A percentile compares a stretch with the other conserved stretches of the same genome.
These are phyloP conservation scores for Nemophila menziesii DNA, from an alignment of 257 asterid genomes.

Conservation along the genomic window DNA sequence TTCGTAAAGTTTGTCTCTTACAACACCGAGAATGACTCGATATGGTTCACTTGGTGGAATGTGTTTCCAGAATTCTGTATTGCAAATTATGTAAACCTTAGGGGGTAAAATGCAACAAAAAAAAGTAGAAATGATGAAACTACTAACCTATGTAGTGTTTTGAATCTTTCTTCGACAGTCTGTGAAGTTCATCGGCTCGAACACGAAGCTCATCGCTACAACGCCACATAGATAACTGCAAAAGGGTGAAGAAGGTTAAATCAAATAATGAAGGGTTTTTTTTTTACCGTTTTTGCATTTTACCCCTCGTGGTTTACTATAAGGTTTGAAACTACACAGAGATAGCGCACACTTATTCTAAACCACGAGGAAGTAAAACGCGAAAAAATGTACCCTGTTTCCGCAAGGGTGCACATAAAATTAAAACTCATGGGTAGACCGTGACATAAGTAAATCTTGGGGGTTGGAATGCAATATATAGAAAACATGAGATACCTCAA, in stretches of 20 bases:
- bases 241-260: slow-evolving; percentile 1
- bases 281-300: too few species aligned
- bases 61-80: slow-evolving; percentile 52
- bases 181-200: slow-evolving; percentile 24
- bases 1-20: slow-evolving; percentile 46
- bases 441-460: background rate
- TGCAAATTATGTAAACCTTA: slow-evolving; percentile 6
- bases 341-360: too few species aligned
- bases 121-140: background rate
- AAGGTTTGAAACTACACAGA: too few species aligned
- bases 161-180: slow-evolving; percentile 25
- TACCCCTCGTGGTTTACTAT: too few species aligned
- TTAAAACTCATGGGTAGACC: too few species aligned
- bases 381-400: too few species aligned
- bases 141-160: slow-evolving; percentile 34
- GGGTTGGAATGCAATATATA: background rate
- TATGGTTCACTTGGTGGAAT: slow-evolving; percentile 47
- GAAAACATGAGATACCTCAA: slow-evolving; percentile 47
- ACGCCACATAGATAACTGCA: slow-evolving; percentile 43
- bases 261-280: background rate
- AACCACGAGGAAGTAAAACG: too few species aligned
- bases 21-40: slow-evolving; percentile 58
- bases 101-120: background rate
- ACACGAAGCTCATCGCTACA: slow-evolving; percentile 39
- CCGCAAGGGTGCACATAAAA: too few species aligned